phyloP scores from a whole-genome alignment of 2,329 filamentous ascomycete genomes.

The Tolypocladium cylindrosporum region DNA sequence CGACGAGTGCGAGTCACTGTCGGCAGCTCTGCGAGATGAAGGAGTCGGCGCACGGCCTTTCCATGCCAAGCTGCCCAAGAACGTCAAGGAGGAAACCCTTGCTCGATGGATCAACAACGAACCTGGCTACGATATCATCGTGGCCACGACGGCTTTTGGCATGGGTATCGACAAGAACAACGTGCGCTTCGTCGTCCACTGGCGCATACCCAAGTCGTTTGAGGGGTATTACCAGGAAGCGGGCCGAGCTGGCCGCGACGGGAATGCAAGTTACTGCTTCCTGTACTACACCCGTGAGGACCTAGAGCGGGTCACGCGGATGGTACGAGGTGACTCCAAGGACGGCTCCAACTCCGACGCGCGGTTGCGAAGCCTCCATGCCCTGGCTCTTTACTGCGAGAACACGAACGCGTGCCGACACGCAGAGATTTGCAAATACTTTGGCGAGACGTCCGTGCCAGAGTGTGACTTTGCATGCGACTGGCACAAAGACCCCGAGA shows the following conservation, averaged over 20 bases:
- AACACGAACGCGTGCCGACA: constrained; percentile 65
- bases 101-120: constrained; percentile 63
- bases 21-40: constrained; percentile 53
- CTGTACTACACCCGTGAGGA: constrained; percentile 88
- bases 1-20: constrained; percentile 63
- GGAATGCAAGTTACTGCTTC: constrained; percentile 77
- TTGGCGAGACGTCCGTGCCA: constrained; percentile 53
- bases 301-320: constrained; percentile 58
- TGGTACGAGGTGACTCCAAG: constrained; percentile 38
- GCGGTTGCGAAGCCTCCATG: constrained; percentile 52
- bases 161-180: constrained; percentile 98
- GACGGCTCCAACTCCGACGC: constrained; percentile 34
- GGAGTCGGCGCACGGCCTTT: constrained; percentile 67
- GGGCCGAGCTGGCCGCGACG: constrained; percentile 81
- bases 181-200: constrained; percentile 90
- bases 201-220: constrained; percentile 87
- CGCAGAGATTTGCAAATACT: constrained; percentile 63
- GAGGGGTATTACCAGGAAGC: constrained; percentile 96
- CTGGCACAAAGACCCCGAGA: constrained; percentile 59
- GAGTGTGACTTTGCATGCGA: constrained; percentile 68
- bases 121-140: constrained; percentile 78
- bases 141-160: constrained; percentile 90
- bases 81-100: constrained; percentile 62
- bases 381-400: constrained; percentile 75
- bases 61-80: constrained; percentile 58